Conservation (phyloP, 2,329 filamentous ascomycete species). For the Cladophialophora psammophila region DNA sequence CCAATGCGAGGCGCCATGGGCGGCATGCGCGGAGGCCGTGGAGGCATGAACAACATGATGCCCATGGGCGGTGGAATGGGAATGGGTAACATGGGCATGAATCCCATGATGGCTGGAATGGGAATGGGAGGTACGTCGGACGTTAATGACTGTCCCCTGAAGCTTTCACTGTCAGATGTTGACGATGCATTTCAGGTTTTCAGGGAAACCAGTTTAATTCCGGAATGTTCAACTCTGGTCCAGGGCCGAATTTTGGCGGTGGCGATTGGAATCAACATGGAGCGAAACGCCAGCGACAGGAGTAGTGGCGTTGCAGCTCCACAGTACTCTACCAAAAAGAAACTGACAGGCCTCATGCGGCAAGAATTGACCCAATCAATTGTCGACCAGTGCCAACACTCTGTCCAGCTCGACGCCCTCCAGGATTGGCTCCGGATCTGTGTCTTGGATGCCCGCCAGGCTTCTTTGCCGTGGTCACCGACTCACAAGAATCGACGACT, state of each 20-base stretch:
- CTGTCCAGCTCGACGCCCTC: neutral
- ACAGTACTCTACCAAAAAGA: neutral
- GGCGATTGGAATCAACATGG: conserved; percentile 79
- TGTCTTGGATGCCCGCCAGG: neutral
- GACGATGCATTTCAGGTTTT: conserved; percentile 27
- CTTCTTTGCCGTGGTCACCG: neutral
- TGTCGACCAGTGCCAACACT: neutral
- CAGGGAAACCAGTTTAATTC: conserved; percentile 67
- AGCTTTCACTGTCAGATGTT: neutral
- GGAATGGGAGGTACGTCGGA: conserved; percentile 56
- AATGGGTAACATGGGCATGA: conserved; percentile 66
- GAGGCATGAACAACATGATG: conserved; percentile 65
- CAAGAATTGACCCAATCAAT: neutral
- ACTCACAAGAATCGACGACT: neutral
- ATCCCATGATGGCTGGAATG: conserved; percentile 63
- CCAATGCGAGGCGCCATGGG: conserved; percentile 60
- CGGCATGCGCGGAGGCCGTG: conserved; percentile 66
- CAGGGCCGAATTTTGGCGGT: conserved; percentile 44
- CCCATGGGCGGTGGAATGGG: conserved; percentile 60
- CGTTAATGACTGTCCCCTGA: conserved; percentile 13
- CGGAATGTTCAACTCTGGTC: conserved; percentile 68
- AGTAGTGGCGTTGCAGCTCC: conserved; percentile 51
- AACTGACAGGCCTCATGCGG: neutral
- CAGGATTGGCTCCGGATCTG: neutral
- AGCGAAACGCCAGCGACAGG: conserved; percentile 78